Base-by-base conservation (phyloP, 495 filamentous ascomycete species). In the Podospora appendiculata region DNA sequence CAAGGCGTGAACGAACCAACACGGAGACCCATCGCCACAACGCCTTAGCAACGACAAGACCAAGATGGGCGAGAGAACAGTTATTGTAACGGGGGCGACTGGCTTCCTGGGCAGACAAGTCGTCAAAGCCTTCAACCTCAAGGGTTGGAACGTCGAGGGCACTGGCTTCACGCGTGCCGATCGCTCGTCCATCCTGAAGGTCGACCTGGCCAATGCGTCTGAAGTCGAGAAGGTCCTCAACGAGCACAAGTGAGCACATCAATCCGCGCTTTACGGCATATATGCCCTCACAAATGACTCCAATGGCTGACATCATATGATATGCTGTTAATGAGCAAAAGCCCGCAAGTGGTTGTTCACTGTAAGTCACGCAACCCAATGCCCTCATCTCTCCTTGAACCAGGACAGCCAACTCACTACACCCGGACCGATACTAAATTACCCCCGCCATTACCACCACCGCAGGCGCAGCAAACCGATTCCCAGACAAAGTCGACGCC, bases 21-120 rank as follows among this genome's bases (percentile, higher is more conserved):
- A 5, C 25, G 25, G 2, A 25, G 25, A 25, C 25, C 25, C 25
- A 25, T 25, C 25, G 25, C 25, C 25, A 25, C 25, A 41, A 41
- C 38, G 14, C 38, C 11, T 12, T 41, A 16, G 14, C 38, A 8
- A 43, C 8, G 17, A 36, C 25, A 14, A 45, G 19, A 47, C 8
- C 35, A 45, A 44, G 18, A 66, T 65, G 62, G 41, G 44, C 32
- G 38, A 32, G n/a, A 70, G 67, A 44, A 85, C 78, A 36, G 89
- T 77, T 38, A 75, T 96, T 17, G 72, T 96, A 45, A 96, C 91
- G 25, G 91, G 91, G 36, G 91, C 88, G 41, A 92, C 81, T 38
- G 91, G 91, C 42, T 75, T 93, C 2, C 78, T 96, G 8, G 91
- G 91, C 34, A 81, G 90, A 14, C 82, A 94, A 66, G 84, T 91